phyloP scores from a whole-genome alignment of 208 protist species.

The Tritrichomonas musculus region DNA sequence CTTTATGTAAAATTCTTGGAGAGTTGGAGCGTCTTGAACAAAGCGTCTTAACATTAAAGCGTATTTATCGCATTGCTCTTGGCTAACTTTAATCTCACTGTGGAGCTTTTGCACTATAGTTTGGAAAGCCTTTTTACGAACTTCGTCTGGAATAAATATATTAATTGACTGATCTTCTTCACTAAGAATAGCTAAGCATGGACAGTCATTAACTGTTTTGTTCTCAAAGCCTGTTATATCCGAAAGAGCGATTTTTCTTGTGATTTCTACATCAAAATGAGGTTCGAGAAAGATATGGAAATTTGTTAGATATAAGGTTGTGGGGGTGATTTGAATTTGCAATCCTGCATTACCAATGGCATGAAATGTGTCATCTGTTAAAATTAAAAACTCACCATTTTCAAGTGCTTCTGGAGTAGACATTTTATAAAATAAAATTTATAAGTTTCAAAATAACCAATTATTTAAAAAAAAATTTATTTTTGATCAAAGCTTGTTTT shows the following conservation, averaged over 20 bases:
- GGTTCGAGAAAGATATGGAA: background rate
- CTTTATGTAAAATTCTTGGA: background rate
- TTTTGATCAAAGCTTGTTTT: no score
- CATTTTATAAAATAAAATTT: no score
- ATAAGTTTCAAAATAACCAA: no score
- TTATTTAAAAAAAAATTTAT: no score
- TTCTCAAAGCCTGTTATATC: background rate
- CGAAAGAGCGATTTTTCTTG: background rate
- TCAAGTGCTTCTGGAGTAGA: background rate
- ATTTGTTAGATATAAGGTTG: background rate
- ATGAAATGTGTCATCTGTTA: background rate
- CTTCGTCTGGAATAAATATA: slow-evolving; percentile 11
- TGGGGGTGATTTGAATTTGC: background rate
- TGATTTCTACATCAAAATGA: background rate
- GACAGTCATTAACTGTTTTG: background rate
- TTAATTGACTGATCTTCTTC: background rate
- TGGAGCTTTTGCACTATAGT: background rate
- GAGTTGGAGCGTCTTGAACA: background rate
- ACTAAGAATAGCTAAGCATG: background rate
- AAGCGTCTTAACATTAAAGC: background rate
- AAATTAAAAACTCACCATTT: slow-evolving; percentile 10
- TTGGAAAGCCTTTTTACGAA: background rate
- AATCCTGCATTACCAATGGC: background rate
- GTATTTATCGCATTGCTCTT: background rate
- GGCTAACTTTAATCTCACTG: background rate